These are phyloP conservation scores for Aspergillus fumigatiaffinis DNA, from an alignment of 2,329 filamentous ascomycete species.

Conservation along the genomic window DNA sequence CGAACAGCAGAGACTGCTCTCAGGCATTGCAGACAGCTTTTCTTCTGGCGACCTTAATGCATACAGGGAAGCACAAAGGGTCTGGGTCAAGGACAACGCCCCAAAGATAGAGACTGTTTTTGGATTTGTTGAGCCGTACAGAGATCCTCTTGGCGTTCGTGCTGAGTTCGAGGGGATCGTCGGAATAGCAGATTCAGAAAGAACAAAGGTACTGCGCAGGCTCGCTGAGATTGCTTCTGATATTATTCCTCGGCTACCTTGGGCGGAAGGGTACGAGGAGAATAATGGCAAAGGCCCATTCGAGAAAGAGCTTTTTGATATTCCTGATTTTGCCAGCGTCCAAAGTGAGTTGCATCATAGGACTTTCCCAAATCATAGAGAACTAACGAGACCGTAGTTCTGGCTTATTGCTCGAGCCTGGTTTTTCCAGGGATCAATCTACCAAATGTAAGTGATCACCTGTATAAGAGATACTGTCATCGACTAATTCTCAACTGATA, in stretches of 20 bases:
- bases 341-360: conserved; percentile 1
- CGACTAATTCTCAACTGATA: conserved; percentile 8
- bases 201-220: conserved; percentile 16
- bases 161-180: conserved; percentile 53
- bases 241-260: conserved; percentile 23
- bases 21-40: conserved; percentile 29
- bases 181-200: conserved; percentile 20
- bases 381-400: conserved; percentile 23
- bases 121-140: conserved; percentile 54
- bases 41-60: conserved; percentile 47
- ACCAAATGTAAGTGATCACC: conserved; percentile 44
- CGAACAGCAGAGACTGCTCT: conserved; percentile 4
- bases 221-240: conserved; percentile 8
- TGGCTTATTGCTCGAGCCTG: conserved; percentile 45
- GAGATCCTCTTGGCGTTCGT: conserved; percentile 52
- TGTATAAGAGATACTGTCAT: not conserved
- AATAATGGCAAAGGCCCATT: conserved; percentile 37
- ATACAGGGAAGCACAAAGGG: conserved; percentile 48
- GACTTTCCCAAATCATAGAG: not conserved
- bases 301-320: conserved; percentile 21
- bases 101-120: conserved; percentile 51
- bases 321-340: conserved; percentile 18
- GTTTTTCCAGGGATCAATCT: conserved; percentile 45
- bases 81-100: conserved; percentile 53
- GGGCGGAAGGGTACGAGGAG: conserved; percentile 17